phyloP scores from a whole-genome alignment of 495 filamentous ascomycete genomes.

The Podospora pseudopauciseta region DNA sequence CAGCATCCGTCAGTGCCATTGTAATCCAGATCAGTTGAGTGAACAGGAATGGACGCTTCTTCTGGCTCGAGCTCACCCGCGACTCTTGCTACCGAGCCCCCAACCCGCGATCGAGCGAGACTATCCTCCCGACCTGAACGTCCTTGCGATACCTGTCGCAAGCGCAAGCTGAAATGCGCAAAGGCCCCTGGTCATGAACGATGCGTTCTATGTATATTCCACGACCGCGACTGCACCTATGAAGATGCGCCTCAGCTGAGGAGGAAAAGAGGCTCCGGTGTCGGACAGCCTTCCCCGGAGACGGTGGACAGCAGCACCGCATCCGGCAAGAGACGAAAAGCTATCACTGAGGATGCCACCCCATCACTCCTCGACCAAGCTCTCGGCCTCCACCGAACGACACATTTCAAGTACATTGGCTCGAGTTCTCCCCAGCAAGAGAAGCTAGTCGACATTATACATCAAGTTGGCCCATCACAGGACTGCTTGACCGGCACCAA shows the following conservation, averaged over 20 bases:
- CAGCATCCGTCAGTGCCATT: background rate
- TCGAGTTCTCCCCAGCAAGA: conserved; percentile 53
- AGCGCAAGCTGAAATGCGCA: conserved; percentile 74
- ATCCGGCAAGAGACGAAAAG: background rate
- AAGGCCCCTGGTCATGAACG: conserved; percentile 53
- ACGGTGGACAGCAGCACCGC: background rate
- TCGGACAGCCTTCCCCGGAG: too few relatives aligned
- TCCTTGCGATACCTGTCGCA: conserved; percentile 67
- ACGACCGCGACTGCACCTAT: conserved; percentile 48
- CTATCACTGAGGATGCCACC: conserved; percentile 11
- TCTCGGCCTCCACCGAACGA: conserved; percentile 41
- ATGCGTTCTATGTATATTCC: conserved; percentile 49
- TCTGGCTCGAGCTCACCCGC: background rate
- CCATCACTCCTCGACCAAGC: conserved; percentile 42
- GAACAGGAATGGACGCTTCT: background rate
- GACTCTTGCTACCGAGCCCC: conserved; percentile 3
- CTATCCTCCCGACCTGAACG: conserved; percentile 23
- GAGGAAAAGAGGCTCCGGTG: conserved; percentile 29
- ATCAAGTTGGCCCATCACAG: conserved; percentile 33
- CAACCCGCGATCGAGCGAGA: conserved; percentile 8
- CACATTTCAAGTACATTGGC: conserved; percentile 42
- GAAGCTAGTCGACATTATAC: conserved; percentile 44
- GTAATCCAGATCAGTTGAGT: too few relatives aligned
- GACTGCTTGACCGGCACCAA: conserved; percentile 34
- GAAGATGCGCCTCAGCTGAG: conserved; percentile 55